Evolutionary conservation across 2,329 filamentous ascomycete species (phyloP), one percentile per base, ranked within the genome.

Genomic region (Drechslerella coelobrocha): DNA sequence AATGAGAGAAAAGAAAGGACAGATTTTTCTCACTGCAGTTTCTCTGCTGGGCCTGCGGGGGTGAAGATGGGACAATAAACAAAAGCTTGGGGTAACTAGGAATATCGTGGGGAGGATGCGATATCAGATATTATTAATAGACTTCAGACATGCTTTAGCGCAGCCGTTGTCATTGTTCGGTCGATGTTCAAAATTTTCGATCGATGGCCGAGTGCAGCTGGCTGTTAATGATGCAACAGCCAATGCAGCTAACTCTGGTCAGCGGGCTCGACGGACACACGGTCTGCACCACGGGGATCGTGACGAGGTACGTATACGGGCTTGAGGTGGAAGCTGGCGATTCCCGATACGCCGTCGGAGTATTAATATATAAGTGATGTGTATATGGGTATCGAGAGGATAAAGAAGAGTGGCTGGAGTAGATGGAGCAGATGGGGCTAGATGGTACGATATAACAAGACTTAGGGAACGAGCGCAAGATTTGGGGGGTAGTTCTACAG

Each of bases 191-290:
- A 51, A 53, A 39, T 29, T 37, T 43, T 39, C 41, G 37, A 31
- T 19, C 23, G n/a, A 39, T 52, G 56, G 39, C 43, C 34, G 24
- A 37, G 56, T 62, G 65, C 50, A 47, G 34, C 24, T 53, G 50
- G n/a, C n/a, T n/a, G n/a, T 48, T 59, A 57, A 48, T 43, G 62
- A 56, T 54, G 61, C 52, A 51, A 3, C 8, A 45, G 41, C 41
- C 53, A 47, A 62, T 69, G 65, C 65, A 69, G 57, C 56, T 61
- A 68, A 61, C 47, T 54, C 17, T 59, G 66, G 66, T 71, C 66
- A 71, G 66, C 66, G 59, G 66, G 66, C 37, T 63, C 41, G 2
- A 43, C 10, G 59, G 24, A 37, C 56, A 57, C 65, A 69, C 51
- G 57, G 39, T 21, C 41, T 61, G 57, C 45, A 59, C 65, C 65